Evolutionary conservation across 768 basidiomycete genomes (phyloP).

Genomic region (Panellus pusillus): DNA sequence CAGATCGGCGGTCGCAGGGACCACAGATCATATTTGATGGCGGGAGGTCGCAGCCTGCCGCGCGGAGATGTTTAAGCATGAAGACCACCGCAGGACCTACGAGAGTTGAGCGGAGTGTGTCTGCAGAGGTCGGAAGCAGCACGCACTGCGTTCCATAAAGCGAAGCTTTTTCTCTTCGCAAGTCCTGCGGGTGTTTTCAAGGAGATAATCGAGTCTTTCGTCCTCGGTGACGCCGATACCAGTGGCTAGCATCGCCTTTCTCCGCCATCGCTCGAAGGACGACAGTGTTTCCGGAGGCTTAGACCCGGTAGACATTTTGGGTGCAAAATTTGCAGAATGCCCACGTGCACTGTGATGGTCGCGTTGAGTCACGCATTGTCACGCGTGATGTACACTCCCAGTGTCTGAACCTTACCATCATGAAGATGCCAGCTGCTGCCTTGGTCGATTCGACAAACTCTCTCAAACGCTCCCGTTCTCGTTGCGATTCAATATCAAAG

Average conservation of each 20-base stretch:
- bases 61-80: constrained; percentile 87
- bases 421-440: constrained; percentile 9
- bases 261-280: constrained; percentile 51
- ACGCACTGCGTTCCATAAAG: constrained; percentile 60
- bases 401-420: neutral
- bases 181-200: constrained; percentile 33
- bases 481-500: neutral
- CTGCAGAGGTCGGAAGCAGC: neutral
- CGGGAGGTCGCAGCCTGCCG: constrained; percentile 71
- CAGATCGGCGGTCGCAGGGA: constrained; percentile 70
- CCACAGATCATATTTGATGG: constrained; percentile 76
- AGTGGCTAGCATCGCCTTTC: constrained; percentile 46
- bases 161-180: constrained; percentile 75
- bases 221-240: constrained; percentile 49
- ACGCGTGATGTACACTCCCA: neutral
- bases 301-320: neutral
- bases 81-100: constrained; percentile 85
- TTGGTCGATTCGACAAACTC: constrained; percentile 16
- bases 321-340: neutral
- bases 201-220: constrained; percentile 43
- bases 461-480: constrained; percentile 13
- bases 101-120: constrained; percentile 7
- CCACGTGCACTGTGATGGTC: neutral
- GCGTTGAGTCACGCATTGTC: neutral
- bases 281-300: constrained; percentile 26